These are phyloP conservation scores for Aspergillus funiculosus DNA, from an alignment of 495 filamentous ascomycete species.

Conservation along the genomic window DNA sequence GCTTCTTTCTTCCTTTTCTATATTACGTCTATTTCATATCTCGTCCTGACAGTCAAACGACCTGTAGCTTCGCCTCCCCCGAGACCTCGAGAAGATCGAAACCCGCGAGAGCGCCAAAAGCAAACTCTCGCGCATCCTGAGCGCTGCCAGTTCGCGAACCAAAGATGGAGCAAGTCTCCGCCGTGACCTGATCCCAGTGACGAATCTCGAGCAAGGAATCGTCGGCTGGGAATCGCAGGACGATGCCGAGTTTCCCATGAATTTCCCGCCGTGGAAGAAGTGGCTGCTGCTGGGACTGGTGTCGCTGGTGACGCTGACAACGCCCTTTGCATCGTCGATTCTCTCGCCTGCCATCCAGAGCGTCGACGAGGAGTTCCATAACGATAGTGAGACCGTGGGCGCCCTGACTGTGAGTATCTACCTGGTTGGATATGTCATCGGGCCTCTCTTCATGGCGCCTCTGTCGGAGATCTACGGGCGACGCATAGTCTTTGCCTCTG, in stretches of 20 bases:
- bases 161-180: slow-evolving; percentile 3
- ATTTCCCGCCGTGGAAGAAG: slow-evolving; percentile 48
- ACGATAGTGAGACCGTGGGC: slow-evolving; percentile 43
- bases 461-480: slow-evolving; percentile 50
- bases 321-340: slow-evolving; percentile 58
- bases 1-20: not conserved
- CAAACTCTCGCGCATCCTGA: not conserved
- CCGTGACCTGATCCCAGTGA: no score
- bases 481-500: slow-evolving; percentile 40
- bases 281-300: slow-evolving; percentile 28
- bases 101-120: not conserved
- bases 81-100: not conserved
- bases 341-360: slow-evolving; percentile 59
- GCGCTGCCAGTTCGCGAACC: not conserved
- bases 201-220: slow-evolving; percentile 21
- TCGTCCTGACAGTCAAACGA: no score
- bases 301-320: slow-evolving; percentile 42
- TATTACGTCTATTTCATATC: not conserved
- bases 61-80: no score
- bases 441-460: slow-evolving; percentile 51
- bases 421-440: slow-evolving; percentile 53
- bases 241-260: slow-evolving; percentile 63
- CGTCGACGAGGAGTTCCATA: slow-evolving; percentile 53
- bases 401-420: slow-evolving; percentile 51
- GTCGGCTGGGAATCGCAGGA: slow-evolving; percentile 50